Evolutionary conservation across 2,329 filamentous ascomycete species (phyloP), one percentile per base, ranked within the genome.

Genomic region (Neopestalotiopsis sp.): DNA sequence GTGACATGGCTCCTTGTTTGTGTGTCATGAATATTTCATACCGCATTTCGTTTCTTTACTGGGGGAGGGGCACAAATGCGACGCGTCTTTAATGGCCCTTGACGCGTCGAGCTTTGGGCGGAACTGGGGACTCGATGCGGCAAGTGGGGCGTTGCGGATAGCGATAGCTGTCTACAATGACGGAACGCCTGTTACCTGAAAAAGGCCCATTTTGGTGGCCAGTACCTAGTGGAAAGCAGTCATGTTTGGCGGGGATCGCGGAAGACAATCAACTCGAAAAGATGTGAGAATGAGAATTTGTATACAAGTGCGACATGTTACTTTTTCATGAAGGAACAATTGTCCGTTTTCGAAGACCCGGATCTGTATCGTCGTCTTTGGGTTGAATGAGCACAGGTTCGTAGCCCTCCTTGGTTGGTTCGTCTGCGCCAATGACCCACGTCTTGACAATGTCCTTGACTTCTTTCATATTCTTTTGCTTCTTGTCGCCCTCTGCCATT

Each of bases 381-480:
- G 69, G 69, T 20, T 59, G 28, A 42, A 70, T 67, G 32, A 69
- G 38, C 58, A 67, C 56, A 10, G 58, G 66, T 49, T 70, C 69
- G 13, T 68, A 63, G 10, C 63, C 66, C 17, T 76, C 73, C 28
- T 79, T 76, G 1, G 71, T 68, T 7, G 71, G 73, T 2, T 77
- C 80, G 13, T 82, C 75, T 28, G 78, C 75, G 3, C 84, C 86
- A 59, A 92, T 81, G 0, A 92, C 86, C 93, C 93, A 95, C 2
- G 90, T 94, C 71, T 91, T 86, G 20, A 93, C 81, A 34, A 95
- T 86, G 75, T 93, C 84, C 79, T 90, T 93, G 20, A 88, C 84
- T 79, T 94, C 93, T 49, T 85, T 86, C 57, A 85, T 82, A 68
- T 84, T 85, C 68, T 83, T 85, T 71, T 92, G 90, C 72, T 85